Percentiles rank a stretch among this genome's conserved stretches.
phyloP scores from a whole-genome alignment of 495 filamentous ascomycete genomes.

The Trichoderma virens region DNA sequence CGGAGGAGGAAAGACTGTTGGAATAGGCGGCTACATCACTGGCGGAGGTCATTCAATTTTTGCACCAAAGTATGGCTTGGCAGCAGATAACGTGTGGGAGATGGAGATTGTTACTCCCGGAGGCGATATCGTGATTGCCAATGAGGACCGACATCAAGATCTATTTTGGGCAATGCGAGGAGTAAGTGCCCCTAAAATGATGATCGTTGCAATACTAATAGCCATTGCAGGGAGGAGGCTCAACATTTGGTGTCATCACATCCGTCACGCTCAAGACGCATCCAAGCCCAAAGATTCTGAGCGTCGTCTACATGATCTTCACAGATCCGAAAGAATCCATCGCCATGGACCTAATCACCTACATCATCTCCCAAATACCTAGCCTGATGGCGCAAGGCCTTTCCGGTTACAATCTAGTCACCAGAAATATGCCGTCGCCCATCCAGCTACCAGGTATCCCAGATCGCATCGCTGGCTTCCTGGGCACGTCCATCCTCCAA shows the following conservation, averaged over 20 bases:
- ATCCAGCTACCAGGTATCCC: constrained; percentile 15
- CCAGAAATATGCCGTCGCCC: constrained; percentile 21
- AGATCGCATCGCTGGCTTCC: constrained; percentile 25
- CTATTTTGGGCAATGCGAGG: constrained; percentile 63
- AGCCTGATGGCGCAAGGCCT: constrained; percentile 28
- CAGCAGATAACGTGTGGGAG: constrained; percentile 54
- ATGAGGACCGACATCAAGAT: constrained; percentile 49
- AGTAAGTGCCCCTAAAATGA: constrained; percentile 21
- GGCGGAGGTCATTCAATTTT: constrained; percentile 55
- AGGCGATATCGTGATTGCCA: constrained; percentile 46
- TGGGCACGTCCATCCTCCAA: constrained; percentile 18
- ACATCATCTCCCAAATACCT: constrained; percentile 30
- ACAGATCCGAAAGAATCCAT: constrained; percentile 13
- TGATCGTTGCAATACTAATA: neutral
- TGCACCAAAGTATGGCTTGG: constrained; percentile 49
- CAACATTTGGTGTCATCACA: constrained; percentile 56
- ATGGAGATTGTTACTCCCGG: constrained; percentile 52
- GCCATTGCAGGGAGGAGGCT: constrained; percentile 45
- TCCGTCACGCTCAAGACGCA: constrained; percentile 42
- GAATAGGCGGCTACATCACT: constrained; percentile 48
- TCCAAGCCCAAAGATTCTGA: constrained; percentile 24
- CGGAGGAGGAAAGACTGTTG: constrained; percentile 23
- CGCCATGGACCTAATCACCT: constrained; percentile 27
- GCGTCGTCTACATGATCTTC: constrained; percentile 14
- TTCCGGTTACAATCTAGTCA: constrained; percentile 28